Base-by-base conservation (phyloP, 129 eudicot species). In the Centella asiatica region DNA sequence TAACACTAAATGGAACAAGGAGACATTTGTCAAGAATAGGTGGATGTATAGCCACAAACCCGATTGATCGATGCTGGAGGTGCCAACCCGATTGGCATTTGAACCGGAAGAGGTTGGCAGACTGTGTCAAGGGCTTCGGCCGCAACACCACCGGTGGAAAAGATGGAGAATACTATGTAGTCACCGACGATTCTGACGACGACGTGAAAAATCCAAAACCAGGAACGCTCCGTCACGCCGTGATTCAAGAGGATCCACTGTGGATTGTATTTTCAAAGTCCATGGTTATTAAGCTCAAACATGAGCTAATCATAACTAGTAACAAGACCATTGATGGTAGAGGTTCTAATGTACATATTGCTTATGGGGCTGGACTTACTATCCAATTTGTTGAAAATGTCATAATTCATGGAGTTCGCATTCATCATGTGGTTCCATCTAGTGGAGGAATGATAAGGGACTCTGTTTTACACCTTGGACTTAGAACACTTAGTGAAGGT, bases 271-370 rank as follows among this genome's bases (percentile, higher is more conserved):
- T 89, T 26, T 66, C 44, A 26, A 60, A 56, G 22, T 64, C 76
- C 20, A 89, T 85, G 97, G 58, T 67, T 15, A 89, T 89, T 18
- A 80, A 24, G 33, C 81, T 89, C 1, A 65, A 66, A 6, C 81
- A 85, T 40, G 97, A 89, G 71, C 86, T 89, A 27, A 75, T 89
- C 4, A 53, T 89, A 24, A 74, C 71, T 6, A 60, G 76, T n/a
- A 65, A 89, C 78, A 89, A 89, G 76, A 89, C 97, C 5, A 82
- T 89, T 7, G 95, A 85, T 32, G 97, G 85, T 2, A 44, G 97
- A 37, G 97, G 97, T 54, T 72, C 50, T 15, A 40, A 73, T 15
- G 84, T 89, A 20, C 87, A 74, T 57, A 78, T 89, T 14, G 85
- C 87, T 9, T 58, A 72, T 44, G 97, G 97, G 0, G 90, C 87